These are phyloP conservation scores for Phoenix dactylifera DNA, from an alignment of 176 grass and related monocot species.

Conservation along the genomic window DNA sequence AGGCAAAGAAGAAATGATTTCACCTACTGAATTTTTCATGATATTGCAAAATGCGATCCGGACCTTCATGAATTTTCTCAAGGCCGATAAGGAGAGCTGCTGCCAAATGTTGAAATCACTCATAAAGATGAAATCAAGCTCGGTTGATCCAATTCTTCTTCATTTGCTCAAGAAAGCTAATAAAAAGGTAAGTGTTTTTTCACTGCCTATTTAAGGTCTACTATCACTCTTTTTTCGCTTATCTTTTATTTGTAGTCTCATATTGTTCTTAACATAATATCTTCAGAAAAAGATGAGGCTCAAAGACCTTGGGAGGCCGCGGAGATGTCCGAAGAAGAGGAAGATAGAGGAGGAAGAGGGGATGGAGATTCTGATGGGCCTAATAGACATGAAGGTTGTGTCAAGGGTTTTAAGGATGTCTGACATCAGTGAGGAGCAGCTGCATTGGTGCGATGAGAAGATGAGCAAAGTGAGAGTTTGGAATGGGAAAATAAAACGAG, in stretches of 20 bases:
- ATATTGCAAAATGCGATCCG: conserved; percentile 63
- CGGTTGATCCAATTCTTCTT: conserved; percentile 24
- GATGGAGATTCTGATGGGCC: conserved; percentile 56
- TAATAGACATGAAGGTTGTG: conserved; percentile 80
- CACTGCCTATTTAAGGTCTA: neutral
- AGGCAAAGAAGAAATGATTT: conserved; percentile 70
- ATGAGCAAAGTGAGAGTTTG: conserved; percentile 55
- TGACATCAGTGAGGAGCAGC: conserved; percentile 56
- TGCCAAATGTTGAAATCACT: conserved; percentile 56
- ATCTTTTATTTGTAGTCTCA: neutral
- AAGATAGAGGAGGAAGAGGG: conserved; percentile 51
- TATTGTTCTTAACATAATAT: too few species aligned
- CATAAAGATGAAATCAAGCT: conserved; percentile 33
- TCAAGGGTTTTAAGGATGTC: conserved; percentile 72
- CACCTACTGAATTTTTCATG: conserved; percentile 58
- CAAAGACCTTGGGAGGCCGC: conserved; percentile 46
- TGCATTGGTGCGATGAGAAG: conserved; percentile 96
- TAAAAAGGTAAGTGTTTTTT: neutral
- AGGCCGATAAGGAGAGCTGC: conserved; percentile 52
- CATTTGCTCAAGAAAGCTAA: conserved; percentile 40
- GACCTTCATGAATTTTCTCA: conserved; percentile 83
- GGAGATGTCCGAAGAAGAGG: conserved; percentile 54
- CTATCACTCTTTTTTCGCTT: neutral
- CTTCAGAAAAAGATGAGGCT: conserved; percentile 78
- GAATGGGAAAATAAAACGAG: conserved; percentile 58